Percentiles rank a stretch among this genome's conserved stretches.
Conservation (phyloP, 2,329 filamentous ascomycete genomes). For the Erysiphe pulchra region DNA sequence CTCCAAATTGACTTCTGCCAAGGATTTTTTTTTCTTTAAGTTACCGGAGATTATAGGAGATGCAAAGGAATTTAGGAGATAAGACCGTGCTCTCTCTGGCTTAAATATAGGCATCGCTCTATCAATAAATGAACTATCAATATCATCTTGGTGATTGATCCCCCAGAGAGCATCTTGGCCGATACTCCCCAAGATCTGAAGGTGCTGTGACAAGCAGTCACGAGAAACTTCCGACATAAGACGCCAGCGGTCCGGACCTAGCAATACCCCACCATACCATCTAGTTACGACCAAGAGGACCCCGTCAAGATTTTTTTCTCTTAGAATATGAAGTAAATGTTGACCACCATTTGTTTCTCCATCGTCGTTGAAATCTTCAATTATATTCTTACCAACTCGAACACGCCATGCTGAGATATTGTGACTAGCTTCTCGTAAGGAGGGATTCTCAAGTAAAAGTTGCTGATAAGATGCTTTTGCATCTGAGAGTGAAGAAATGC, state of each 20-base stretch:
- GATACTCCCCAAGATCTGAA: conserved; percentile 18
- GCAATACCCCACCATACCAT: conserved; percentile 35
- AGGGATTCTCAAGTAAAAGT: conserved; percentile 22
- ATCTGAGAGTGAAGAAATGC: conserved; percentile 16
- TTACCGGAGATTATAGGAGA: conserved; percentile 11
- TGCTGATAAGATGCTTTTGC: conserved; percentile 20
- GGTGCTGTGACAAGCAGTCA: conserved; percentile 25
- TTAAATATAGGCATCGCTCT: conserved; percentile 36
- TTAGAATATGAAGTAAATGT: conserved; percentile 27
- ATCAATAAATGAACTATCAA: background rate
- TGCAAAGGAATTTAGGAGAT: conserved; percentile 32
- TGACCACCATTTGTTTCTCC: conserved; percentile 33
- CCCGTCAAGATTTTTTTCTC: conserved; percentile 23
- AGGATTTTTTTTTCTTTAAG: conserved; percentile 25
- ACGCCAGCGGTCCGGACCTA: conserved; percentile 34
- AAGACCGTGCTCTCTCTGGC: conserved; percentile 39
- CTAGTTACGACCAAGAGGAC: conserved; percentile 31
- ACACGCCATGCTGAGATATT: conserved; percentile 18
- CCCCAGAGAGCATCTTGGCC: conserved; percentile 33
- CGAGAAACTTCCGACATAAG: conserved; percentile 32
- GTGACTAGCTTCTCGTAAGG: conserved; percentile 28
- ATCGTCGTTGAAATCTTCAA: conserved; percentile 20
- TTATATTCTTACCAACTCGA: conserved; percentile 4
- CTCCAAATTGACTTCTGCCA: conserved; percentile 26
- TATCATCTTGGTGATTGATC: conserved; percentile 19